Evolutionary conservation across 139 green algal genomes (phyloP), one percentile per base, ranked within the genome.

Genomic region (Mesotaenium endlicherianum): DNA sequence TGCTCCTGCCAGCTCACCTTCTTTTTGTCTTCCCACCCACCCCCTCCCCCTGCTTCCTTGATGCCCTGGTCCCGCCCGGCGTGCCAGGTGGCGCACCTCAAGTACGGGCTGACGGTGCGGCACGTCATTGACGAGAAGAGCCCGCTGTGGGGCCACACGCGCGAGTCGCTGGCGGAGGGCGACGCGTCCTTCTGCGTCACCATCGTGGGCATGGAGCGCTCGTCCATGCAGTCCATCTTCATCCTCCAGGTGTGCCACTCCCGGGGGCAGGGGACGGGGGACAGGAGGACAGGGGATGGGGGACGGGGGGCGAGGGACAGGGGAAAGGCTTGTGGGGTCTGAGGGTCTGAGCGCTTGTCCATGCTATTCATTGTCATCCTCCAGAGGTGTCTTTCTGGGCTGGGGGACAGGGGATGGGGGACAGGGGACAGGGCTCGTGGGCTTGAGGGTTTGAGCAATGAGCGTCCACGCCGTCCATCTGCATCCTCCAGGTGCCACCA

Each of bases 241-340:
- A 70, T 83, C 53, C 81, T 84, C 26, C 77, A 84, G 77, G 77
- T 84, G n/a, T n/a, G n/a, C n/a, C n/a, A n/a, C n/a, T n/a, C n/a
- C n/a, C n/a, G n/a, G n/a, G n/a, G n/a, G n/a, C n/a, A n/a, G n/a
- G n/a, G n/a, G n/a, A n/a, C n/a, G n/a, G n/a, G n/a, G n/a, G n/a
- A n/a, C n/a, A n/a, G n/a, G n/a, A n/a, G n/a, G n/a, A n/a, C n/a
- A n/a, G n/a, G n/a, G n/a, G n/a, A n/a, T n/a, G n/a, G n/a, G n/a
- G n/a, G n/a, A n/a, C n/a, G n/a, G n/a, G n/a, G n/a, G n/a, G n/a
- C n/a, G n/a, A n/a, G n/a, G n/a, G n/a, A n/a, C n/a, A n/a, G n/a
- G n/a, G n/a, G n/a, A n/a, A n/a, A n/a, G n/a, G n/a, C n/a, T n/a
- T n/a, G n/a, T n/a, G n/a, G n/a, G n/a, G n/a, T n/a, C n/a, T n/a